Base-by-base conservation (phyloP, 2,329 filamentous ascomycete genomes). In the Nemania sp. region DNA sequence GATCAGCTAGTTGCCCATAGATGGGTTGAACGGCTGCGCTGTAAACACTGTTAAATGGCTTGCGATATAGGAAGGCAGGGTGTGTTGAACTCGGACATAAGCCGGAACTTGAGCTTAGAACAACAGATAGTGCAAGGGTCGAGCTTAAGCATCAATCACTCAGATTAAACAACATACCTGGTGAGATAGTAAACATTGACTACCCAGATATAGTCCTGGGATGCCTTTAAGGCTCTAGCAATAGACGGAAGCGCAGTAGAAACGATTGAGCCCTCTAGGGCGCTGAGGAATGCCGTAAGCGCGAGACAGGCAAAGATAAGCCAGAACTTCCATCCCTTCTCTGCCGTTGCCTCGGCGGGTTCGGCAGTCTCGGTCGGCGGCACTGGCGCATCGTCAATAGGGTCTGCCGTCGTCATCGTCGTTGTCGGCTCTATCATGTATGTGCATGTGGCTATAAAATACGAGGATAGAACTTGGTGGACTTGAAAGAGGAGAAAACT, bases 1-100 rank as follows among this genome's bases (percentile, higher is more conserved):
- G 77, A 64, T 85, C 79, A 8, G 80, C 77, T 1, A 83, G 60
- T 69, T 85, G 82, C 2, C 82, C 82, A 59, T 80, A 83, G 0
- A 84, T 63, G 0, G 83, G 83, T 57, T 83, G 82, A 29, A 84
- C 77, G 5, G 80, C 80, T 55, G 66, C 62, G 43, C 62, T 70
- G 27, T 26, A 51, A 15, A 20, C 15, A 52, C 43, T 4, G 38
- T 57, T 41, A 54, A 26, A 22, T 45, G 5, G 38, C 22, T 51
- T 24, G 45, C 45, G 13, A 45, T 18, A 22, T 10, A 49, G 41
- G 18, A 45, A 45, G 13, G 41, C 7, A 15, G 41, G 18, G 41
- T 4, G 18, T 5, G 41, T 35, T 35, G 32, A 35, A 11, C 32
- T 35, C 11, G 32, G 32, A 11, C 32, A 11, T n/a, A 35, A 11